phyloP scores from a whole-genome alignment of 148 eudicot genomes.

The Rhododendron molle region DNA sequence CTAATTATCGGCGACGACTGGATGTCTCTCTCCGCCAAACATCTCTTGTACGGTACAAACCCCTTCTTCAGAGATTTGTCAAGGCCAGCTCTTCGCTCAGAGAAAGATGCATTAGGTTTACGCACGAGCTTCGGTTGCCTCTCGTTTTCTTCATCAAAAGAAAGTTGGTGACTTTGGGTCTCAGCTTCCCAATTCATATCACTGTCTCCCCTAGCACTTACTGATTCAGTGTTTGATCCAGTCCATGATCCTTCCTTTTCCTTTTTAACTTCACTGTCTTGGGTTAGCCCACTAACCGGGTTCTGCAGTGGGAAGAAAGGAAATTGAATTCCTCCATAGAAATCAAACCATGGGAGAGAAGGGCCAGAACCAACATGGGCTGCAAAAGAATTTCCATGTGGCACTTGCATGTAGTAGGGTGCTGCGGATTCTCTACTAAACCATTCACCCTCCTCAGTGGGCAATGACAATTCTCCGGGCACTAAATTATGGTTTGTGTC shows the following conservation, averaged over 20 bases:
- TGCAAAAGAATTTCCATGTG: slow-evolving; percentile 14
- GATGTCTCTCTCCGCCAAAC: slow-evolving; percentile 37
- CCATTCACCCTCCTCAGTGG: slow-evolving; percentile 15
- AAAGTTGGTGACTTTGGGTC: slow-evolving; percentile 18
- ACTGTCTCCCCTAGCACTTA: slow-evolving; percentile 18
- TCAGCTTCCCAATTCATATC: slow-evolving; percentile 32
- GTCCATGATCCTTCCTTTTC: slow-evolving; percentile 47
- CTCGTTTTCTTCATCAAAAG: slow-evolving; percentile 16
- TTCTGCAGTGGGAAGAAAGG: slow-evolving; percentile 19
- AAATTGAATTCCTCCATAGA: slow-evolving; percentile 29
- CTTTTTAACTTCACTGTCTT: slow-evolving; percentile 25
- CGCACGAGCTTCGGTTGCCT: background rate
- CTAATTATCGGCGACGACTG: slow-evolving; percentile 20
- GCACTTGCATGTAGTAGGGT: slow-evolving; percentile 13
- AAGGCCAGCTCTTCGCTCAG: slow-evolving; percentile 17
- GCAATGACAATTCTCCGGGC: background rate
- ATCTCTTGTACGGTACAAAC: slow-evolving; percentile 88
- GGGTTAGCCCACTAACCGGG: slow-evolving; percentile 17
- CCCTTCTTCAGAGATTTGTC: slow-evolving; percentile 39
- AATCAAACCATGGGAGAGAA: slow-evolving; percentile 38
- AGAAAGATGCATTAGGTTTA: background rate
- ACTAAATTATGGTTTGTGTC: slow-evolving; percentile 20
- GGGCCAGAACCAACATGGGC: slow-evolving; percentile 18
- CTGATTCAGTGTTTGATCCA: slow-evolving; percentile 36
- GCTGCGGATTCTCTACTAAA: slow-evolving; percentile 10